Evolutionary conservation across 768 basidiomycete species (phyloP).

Genomic region (Tylopilus felleus): DNA sequence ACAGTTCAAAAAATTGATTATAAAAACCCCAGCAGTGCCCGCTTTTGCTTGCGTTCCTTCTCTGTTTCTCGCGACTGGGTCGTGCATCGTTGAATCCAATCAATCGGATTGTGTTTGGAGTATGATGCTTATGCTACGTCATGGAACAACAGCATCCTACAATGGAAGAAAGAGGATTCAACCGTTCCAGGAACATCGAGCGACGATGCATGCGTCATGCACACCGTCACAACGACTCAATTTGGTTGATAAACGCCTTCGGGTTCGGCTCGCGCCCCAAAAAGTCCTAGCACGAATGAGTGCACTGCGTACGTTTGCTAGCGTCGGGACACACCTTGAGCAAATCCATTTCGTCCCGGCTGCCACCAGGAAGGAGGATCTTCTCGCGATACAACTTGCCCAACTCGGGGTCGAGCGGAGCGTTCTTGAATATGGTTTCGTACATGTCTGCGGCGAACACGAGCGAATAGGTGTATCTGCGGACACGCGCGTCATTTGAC

Average conservation of each 20-base stretch:
- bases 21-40: too few relatives aligned
- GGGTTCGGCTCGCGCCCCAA: constrained; percentile 72
- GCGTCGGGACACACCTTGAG: constrained; percentile 49
- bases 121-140: too few relatives aligned
- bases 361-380: constrained; percentile 69
- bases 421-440: constrained; percentile 68
- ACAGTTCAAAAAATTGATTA: too few relatives aligned
- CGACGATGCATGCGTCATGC: not conserved
- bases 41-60: too few relatives aligned
- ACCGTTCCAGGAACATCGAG: not conserved
- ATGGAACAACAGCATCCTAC: not conserved
- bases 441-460: constrained; percentile 59
- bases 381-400: constrained; percentile 69
- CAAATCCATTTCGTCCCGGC: constrained; percentile 69
- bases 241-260: constrained; percentile 67
- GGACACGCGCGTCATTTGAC: not conserved
- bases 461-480: constrained; percentile 69
- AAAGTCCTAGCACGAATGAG: constrained; percentile 52
- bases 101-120: too few relatives aligned
- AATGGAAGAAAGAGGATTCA: not conserved
- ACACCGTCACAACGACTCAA: constrained; percentile 24
- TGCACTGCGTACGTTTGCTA: not conserved
- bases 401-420: constrained; percentile 64
- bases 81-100: too few relatives aligned
- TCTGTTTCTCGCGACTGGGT: too few relatives aligned